Evolutionary conservation across 371 early-diverging fungal species (phyloP), one percentile per base, ranked within the genome.

Genomic region (Coemansia sp.): DNA sequence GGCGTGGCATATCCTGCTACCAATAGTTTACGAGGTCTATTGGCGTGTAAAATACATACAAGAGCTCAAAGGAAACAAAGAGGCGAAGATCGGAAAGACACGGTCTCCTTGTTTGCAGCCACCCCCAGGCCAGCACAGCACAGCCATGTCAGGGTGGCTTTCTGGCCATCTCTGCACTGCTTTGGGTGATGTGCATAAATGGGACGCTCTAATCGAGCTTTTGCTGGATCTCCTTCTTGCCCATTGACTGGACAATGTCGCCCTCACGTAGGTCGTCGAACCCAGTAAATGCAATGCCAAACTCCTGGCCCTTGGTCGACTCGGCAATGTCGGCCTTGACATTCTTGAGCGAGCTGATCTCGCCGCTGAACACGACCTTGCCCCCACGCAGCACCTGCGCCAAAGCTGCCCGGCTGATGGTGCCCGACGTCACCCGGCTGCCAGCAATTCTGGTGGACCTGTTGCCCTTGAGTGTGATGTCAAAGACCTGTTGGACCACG

Each of bases 281-380:
- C 4, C 87, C 89, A 20, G 87, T 89, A 80, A 97, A 89, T 42
- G 87, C 84, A 78, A 95, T 89, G 38, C 95, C 96, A 67, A 95
- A 95, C 78, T 97, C 97, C 26, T 89, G 76, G 2, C 95, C 95
- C 77, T 94, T 94, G 57, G 86, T 83, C 31, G 88, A 93, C 79
- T 94, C 94, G 34, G 78, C 77, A 47, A 95, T 87, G 58, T 94
- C 94, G 52, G 93, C 91, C 78, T 95, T 97, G 63, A 90, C 83
- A 56, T 93, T 89, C 76, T 87, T 85, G 50, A 93, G 78, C 33
- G 87, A 80, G 57, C 80, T 80, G 59, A 91, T 60, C 12, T 68
- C 80, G 76, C 88, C 94, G 63, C 88, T 86, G 85, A 86, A 91
- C 40, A 61, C 4, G 7, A 79, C 82, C 58, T 83, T 79, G 8